phyloP scores from a whole-genome alignment of 805 yeast genomes.

The Yarrowia alimentaria region DNA sequence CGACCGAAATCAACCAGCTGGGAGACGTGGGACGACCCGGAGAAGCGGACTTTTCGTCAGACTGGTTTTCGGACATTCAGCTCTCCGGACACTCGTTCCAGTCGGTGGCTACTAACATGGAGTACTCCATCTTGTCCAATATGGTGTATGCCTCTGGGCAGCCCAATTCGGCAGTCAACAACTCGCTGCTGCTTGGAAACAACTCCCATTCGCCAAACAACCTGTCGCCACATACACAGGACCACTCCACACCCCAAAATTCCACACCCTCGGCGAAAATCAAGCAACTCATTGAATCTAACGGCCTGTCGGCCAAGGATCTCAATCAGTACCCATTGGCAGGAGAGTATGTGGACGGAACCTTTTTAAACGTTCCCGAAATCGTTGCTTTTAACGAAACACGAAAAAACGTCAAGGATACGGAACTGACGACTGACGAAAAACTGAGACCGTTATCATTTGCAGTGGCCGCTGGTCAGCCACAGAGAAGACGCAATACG shows the following conservation, averaged over 20 bases:
- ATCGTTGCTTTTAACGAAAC: conserved; percentile 11
- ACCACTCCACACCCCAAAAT: conserved; percentile 16
- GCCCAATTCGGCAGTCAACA: conserved; percentile 5
- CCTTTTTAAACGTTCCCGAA: conserved; percentile 6
- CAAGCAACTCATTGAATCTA: conserved; percentile 16
- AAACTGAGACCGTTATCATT: conserved; percentile 6
- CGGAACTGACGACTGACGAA: conserved; percentile 7
- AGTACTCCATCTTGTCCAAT: conserved; percentile 40
- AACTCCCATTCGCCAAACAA: conserved; percentile 11
- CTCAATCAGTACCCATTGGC: conserved; percentile 2
- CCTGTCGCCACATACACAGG: conserved; percentile 15
- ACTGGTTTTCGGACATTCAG: conserved; percentile 27
- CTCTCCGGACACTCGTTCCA: conserved; percentile 34
- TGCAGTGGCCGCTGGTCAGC: conserved; percentile 5
- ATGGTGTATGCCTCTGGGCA: conserved; percentile 33
- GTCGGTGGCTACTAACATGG: conserved; percentile 41
- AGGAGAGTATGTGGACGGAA: conserved; percentile 8
- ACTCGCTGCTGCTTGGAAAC: conserved; percentile 14
- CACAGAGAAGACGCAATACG: background rate
- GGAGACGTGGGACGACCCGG: conserved; percentile 12
- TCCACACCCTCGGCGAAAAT: conserved; percentile 11
- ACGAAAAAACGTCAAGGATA: conserved; percentile 1
- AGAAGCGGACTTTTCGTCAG: conserved; percentile 18
- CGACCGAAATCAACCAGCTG: conserved; percentile 25
- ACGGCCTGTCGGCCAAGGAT: conserved; percentile 9